Evolutionary conservation across 495 filamentous ascomycete genomes (phyloP), one percentile per base, ranked within the genome.

Genomic region (Penicillium lividum): DNA sequence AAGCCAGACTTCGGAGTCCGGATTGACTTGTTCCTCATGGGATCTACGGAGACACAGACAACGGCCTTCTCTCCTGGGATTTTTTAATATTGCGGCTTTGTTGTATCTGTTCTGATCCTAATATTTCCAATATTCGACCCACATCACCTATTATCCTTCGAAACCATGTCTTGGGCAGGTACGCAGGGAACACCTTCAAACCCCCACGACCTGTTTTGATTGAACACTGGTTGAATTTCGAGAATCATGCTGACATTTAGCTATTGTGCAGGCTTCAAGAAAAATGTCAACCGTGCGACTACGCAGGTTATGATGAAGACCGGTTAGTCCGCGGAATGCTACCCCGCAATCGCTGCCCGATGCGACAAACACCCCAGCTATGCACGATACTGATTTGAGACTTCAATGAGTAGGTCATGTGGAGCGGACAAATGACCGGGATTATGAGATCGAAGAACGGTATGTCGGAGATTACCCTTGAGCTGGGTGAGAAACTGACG

Each of bases 301-400:
- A 97, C 95, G 72, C 93, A 97, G 87, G 93, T 97, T 54, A 97
- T 98, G 92, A 98, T 98, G 94, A 98, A 97, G 82, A 93, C 94
- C 18, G 91, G 88, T 91, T 68, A 61, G 79, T 67, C 18, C 50
- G 43, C 36, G 56, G 51, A 63, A 36, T 52, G 47, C 46, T 63
- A 63, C 64, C 63, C 67, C 66, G 51, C 63, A 40, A 5, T 40
- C 38, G 38, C 15, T 40, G 38, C 38, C 38, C 38, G 38, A 40
- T 40, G 38, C 38, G 38, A 40, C 38, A 15, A 40, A 3, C 38
- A 40, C 64, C 28, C 6, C 33, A 42, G 15, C 46, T 5, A 42
- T 5, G 36, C n/a, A 28, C 28, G n/a, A 25, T 13, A 18, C 25
- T 45, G 5, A 38, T 30, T 11, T 4, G 33, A 1, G 33, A 4